Evolutionary conservation across 331 rosid species (phyloP), one percentile per base, ranked within the genome.

Genomic region (Malus hybrid): DNA sequence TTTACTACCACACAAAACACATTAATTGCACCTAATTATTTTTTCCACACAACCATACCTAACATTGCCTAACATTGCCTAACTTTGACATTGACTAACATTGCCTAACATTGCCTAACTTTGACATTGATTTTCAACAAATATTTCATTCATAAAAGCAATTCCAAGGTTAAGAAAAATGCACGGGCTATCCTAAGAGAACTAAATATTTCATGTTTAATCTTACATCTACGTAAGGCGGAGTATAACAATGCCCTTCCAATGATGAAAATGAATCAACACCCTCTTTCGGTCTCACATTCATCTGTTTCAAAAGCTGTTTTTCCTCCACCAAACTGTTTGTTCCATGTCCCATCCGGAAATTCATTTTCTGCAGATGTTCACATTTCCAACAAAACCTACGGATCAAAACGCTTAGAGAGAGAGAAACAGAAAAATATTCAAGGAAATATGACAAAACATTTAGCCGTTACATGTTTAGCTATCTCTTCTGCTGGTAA

Each of bases 241-340:
- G 15, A 32, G 48, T 42, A 42, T 10, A 50, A n/a, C 34, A 20
- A 30, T 22, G 65, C 68, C 78, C 70, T 30, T 85, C 75, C 44
- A 82, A 5, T 66, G 88, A 79, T 30, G 68, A 28, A 69, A 74
- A 76, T 36, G 78, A 42, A 73, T 56, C 76, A 77, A 7, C 61
- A 75, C 64, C 80, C 14, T 66, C 66, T 53, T 56, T 56, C 68
- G 78, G 84, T 73, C 69, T 72, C 52, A 29, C 76, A 44, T 75
- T 83, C 56, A 86, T 77, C 34, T 84, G 42, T 73, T 77, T 81
- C 16, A 83, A 30, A 34, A 83, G 75, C 68, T 36, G 26, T 34
- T 85, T 86, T 78, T 87, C 90, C 46, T 77, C 77, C 0, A 74
- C 81, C 80, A 77, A 80, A 70, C 20, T 88, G 70, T 69, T 79